Conservation (phyloP, 768 basidiomycete genomes). For the Zangia roseola region DNA sequence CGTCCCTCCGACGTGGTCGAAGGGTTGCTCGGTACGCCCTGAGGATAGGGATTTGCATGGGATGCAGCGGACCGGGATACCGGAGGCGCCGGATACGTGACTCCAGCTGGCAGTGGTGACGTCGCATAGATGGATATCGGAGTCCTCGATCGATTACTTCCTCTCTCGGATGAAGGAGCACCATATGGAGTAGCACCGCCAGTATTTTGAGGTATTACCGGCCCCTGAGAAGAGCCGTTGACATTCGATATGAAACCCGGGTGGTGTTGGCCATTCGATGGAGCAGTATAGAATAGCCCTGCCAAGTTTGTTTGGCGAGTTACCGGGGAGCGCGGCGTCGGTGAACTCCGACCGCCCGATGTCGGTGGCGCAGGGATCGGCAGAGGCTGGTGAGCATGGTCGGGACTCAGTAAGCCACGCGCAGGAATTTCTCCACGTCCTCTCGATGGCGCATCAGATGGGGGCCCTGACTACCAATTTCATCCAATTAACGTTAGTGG, state of each 20-base stretch:
- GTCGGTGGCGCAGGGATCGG: constrained; percentile 22
- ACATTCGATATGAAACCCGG: constrained; percentile 10
- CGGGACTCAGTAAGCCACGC: constrained; percentile 29
- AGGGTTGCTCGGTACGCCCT: constrained; percentile 10
- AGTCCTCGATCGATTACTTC: constrained; percentile 17
- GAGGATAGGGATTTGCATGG: neutral
- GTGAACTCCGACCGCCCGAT: constrained; percentile 10
- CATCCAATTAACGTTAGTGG: constrained; percentile 13
- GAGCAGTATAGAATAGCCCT: constrained; percentile 14
- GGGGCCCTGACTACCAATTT: constrained; percentile 27
- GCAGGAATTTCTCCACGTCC: constrained; percentile 10
- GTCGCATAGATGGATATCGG: constrained; percentile 25
- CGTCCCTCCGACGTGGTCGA: constrained; percentile 27
- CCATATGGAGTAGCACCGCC: constrained; percentile 10
- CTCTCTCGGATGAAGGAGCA: constrained; percentile 20
- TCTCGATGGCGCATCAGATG: constrained; percentile 34
- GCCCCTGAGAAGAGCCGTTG: constrained; percentile 12
- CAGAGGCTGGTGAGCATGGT: constrained; percentile 29
- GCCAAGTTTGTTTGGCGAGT: constrained; percentile 7
- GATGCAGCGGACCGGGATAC: constrained; percentile 24
- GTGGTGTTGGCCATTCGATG: constrained; percentile 12
- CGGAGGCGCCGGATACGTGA: constrained; percentile 30
- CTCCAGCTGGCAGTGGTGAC: constrained; percentile 24
- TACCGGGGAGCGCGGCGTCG: constrained; percentile 14
- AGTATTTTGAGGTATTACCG: constrained; percentile 21